Percentiles rank a stretch among this genome's conserved stretches.
Conservation (phyloP, 164 flowering plant genomes). For the Kalanchoe fedtschenkoi region DNA sequence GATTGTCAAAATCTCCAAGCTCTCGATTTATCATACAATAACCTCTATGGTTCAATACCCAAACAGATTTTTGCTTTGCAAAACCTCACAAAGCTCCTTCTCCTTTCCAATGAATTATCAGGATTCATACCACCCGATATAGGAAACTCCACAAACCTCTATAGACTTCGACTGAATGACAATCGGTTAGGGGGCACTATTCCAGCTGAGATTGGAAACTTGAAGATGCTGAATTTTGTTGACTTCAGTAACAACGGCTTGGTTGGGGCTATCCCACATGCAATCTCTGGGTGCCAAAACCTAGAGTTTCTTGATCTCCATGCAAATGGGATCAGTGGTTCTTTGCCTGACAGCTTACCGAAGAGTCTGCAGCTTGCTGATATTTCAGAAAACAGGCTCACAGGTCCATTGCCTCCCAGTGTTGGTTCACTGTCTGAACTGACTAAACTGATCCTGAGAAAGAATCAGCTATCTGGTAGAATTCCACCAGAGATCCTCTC, state of each 20-base stretch:
- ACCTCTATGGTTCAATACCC: constrained; percentile 60
- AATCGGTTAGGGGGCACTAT: constrained; percentile 62
- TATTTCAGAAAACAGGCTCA: constrained; percentile 64
- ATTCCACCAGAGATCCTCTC: constrained; percentile 65
- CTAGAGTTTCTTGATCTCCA: constrained; percentile 81
- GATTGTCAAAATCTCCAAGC: constrained; percentile 66
- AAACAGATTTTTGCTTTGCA: constrained; percentile 45
- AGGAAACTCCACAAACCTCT: constrained; percentile 70
- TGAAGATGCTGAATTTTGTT: constrained; percentile 56
- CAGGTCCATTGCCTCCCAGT: constrained; percentile 37
- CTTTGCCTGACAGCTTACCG: constrained; percentile 51
- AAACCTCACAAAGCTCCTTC: constrained; percentile 74
- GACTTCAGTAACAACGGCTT: constrained; percentile 65
- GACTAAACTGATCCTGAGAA: constrained; percentile 53
- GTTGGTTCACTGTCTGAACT: constrained; percentile 52
- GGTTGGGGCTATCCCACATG: constrained; percentile 55
- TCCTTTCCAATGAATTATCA: constrained; percentile 68
- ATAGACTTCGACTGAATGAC: constrained; percentile 43
- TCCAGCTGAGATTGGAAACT: constrained; percentile 70
- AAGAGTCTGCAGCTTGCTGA: constrained; percentile 56
- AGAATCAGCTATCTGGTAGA: constrained; percentile 53
- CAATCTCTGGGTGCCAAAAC: constrained; percentile 46
- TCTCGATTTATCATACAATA: constrained; percentile 79
- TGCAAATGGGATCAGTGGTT: constrained; percentile 55
- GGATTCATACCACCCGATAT: constrained; percentile 78